Conservation (phyloP, 2,329 filamentous ascomycete genomes). For the Cadophora malorum region DNA sequence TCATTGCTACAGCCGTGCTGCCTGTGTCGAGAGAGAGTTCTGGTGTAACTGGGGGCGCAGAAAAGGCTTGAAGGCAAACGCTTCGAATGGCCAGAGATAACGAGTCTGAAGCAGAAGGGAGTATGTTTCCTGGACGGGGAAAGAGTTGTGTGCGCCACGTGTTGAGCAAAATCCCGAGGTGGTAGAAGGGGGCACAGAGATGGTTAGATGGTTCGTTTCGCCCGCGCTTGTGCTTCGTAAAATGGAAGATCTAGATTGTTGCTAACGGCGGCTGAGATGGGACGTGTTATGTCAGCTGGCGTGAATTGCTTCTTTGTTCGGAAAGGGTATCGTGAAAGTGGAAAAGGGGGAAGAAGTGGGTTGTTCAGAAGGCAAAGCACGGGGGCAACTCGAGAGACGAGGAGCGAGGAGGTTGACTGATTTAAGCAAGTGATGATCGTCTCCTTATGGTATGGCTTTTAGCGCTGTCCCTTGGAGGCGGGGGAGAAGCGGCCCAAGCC, state of each 20-base stretch:
- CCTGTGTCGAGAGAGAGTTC: constrained; percentile 29
- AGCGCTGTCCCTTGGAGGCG: not conserved
- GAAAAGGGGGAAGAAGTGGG: not conserved
- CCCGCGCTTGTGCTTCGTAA: constrained; percentile 4
- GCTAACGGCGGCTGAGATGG: constrained; percentile 7
- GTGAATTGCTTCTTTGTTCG: constrained; percentile 9
- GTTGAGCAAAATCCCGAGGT: constrained; percentile 4
- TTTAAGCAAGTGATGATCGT: not conserved
- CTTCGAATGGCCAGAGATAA: not conserved
- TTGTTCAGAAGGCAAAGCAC: not conserved
- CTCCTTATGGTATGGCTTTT: not conserved
- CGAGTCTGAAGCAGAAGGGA: not conserved
- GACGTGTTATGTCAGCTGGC: not conserved
- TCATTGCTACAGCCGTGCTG: constrained; percentile 41
- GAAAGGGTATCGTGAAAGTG: not conserved
- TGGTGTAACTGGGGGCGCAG: constrained; percentile 23
- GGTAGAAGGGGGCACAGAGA: constrained; percentile 10
- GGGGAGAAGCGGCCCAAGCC: constrained; percentile 16
- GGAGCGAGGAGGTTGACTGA: constrained; percentile 1
- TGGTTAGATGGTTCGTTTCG: constrained; percentile 11
- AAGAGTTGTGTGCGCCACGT: constrained; percentile 14
- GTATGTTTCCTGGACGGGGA: not conserved
- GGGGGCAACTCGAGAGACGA: not conserved
- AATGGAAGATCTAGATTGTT: constrained; percentile 10
- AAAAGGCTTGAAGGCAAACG: not conserved